Conservation (phyloP, 306 rosid species). For the Vigna angularis region DNA sequence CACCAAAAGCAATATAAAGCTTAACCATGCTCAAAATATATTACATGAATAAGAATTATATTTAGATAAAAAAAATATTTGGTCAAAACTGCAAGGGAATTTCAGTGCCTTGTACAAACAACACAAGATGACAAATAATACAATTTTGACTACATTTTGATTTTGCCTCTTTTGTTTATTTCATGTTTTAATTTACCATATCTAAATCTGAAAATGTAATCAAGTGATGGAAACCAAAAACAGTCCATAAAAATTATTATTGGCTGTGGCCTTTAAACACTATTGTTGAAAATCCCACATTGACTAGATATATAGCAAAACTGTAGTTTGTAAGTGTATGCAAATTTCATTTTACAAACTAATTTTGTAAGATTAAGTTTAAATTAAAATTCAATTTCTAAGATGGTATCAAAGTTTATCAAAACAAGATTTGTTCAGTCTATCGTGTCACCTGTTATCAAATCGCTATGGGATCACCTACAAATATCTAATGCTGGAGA, state of each 20-base stretch:
- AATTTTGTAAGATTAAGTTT: too few species aligned
- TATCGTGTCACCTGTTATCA: too few species aligned
- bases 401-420: too few species aligned
- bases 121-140: conserved; percentile 6
- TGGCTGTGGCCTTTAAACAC: too few species aligned
- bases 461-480: too few species aligned
- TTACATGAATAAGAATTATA: not conserved
- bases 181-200: not conserved
- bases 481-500: too few species aligned
- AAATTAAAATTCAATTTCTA: too few species aligned
- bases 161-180: not conserved
- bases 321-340: too few species aligned
- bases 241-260: not conserved
- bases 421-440: too few species aligned
- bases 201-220: not conserved
- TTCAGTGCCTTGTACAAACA: not conserved
- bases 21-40: conserved; percentile 2
- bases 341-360: too few species aligned
- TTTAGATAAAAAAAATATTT: not conserved
- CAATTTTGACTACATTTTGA: not conserved
- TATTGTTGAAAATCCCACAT: too few species aligned
- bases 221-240: conserved; percentile 8
- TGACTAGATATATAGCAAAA: too few species aligned
- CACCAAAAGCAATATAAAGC: not conserved
- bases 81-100: not conserved